phyloP scores from a whole-genome alignment of 2,329 filamentous ascomycete genomes.

The Claviceps purpurea region DNA sequence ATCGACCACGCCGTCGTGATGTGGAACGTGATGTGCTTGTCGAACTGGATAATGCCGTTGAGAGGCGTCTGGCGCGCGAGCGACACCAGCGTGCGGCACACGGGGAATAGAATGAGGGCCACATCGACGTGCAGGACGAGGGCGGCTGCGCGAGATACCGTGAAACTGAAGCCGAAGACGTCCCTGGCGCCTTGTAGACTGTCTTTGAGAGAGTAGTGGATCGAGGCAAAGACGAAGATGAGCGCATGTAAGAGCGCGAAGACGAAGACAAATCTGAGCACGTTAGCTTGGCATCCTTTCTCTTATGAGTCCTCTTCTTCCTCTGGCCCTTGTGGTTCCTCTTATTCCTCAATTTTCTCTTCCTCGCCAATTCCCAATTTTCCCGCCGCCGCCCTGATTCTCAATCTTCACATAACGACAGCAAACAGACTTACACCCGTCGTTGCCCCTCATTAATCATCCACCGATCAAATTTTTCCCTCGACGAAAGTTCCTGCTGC shows the following conservation, averaged over 20 bases:
- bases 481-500: slow-evolving; percentile 51
- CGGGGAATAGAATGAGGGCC: slow-evolving; percentile 64
- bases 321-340: too few species aligned
- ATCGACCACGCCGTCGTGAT: slow-evolving; percentile 78
- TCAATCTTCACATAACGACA: too few species aligned
- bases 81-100: slow-evolving; percentile 75
- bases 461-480: slow-evolving; percentile 70
- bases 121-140: slow-evolving; percentile 72
- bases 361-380: too few species aligned
- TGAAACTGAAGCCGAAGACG: slow-evolving; percentile 62
- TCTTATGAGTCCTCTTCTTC: too few species aligned
- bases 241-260: slow-evolving; percentile 62
- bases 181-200: slow-evolving; percentile 52
- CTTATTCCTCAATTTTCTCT: too few species aligned
- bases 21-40: slow-evolving; percentile 84
- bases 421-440: slow-evolving; percentile 47
- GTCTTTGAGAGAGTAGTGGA: slow-evolving; percentile 70
- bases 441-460: slow-evolving; percentile 83
- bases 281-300: too few species aligned
- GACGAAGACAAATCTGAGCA: slow-evolving; percentile 55
- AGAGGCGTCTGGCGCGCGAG: slow-evolving; percentile 67
- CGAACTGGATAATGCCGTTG: slow-evolving; percentile 77
- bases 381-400: too few species aligned
- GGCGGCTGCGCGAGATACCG: slow-evolving; percentile 63
- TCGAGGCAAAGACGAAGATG: slow-evolving; percentile 67